Base-by-base conservation (phyloP, 768 basidiomycete species). In the Phlebiopsis flavidoalba region DNA sequence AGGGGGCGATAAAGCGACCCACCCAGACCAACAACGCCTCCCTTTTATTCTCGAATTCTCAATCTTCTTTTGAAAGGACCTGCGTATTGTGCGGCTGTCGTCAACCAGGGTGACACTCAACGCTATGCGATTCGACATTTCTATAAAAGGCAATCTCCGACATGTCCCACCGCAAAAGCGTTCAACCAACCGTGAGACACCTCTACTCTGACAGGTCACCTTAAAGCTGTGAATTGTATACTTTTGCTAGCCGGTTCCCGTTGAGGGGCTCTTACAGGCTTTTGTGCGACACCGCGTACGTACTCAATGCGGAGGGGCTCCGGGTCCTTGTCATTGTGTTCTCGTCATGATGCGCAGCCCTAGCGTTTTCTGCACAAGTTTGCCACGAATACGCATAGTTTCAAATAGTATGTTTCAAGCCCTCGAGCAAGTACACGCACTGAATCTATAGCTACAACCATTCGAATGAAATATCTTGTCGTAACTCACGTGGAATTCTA, bases 1-100 rank as follows among this genome's bases (percentile, higher is more conserved):
- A 21, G n/a, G 52, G n/a, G 52, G 52, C 52, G 52, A 53, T 53
- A 53, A 53, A 53, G 35, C 52, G 52, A 35, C n/a, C 52, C 31
- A 53, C 35, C 31, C 31, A 36, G 35, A 36, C 31, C 31, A 11
- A 43, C 40, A 43, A 53, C 15, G 35, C 21, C 54, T 22, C 5
- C 15, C 40, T 45, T 55, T 55, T 55, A 45, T 45, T 15, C 54
- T 22, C 24, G n/a, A 17, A 15, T 43, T 37, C 40, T 26, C 22
- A 36, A 21, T 21, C 48, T 36, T 22, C 40, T 37, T 55, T 8
- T 43, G 40, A 43, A 43, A 43, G 54, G 54, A 55, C 54, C 54
- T 55, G 54, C 37, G 54, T 55, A 55, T 21, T 12, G 6, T 37
- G 37, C 54, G 19, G 48, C 40, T 43, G 40, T 17, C 40, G 40